phyloP scores from a whole-genome alignment of 441 rosid genomes.

The Erodium chrysanthum region DNA sequence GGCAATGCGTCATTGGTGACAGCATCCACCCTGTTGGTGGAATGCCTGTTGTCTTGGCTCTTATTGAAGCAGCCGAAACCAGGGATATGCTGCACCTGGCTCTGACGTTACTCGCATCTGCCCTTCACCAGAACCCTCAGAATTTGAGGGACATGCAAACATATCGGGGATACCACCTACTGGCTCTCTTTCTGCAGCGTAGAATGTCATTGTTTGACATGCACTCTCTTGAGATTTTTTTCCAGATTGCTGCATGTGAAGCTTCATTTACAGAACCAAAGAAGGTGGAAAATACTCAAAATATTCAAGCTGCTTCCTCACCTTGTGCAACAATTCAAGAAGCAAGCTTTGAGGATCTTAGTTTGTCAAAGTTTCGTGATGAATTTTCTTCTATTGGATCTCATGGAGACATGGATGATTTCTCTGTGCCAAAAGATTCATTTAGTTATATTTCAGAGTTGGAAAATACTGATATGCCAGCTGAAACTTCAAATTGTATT shows the following conservation, averaged over 20 bases:
- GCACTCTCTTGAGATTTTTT: constrained; percentile 95
- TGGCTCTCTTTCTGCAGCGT: constrained; percentile 87
- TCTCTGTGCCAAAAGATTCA: constrained; percentile 81
- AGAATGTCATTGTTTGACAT: constrained; percentile 89
- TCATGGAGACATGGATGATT: constrained; percentile 93
- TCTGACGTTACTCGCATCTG: constrained; percentile 78
- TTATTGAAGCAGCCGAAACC: constrained; percentile 93
- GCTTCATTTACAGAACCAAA: constrained; percentile 96
- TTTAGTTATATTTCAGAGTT: constrained; percentile 93
- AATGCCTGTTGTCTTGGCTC: constrained; percentile 77
- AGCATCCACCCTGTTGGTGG: constrained; percentile 91
- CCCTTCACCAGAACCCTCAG: constrained; percentile 94
- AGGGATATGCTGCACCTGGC: constrained; percentile 98
- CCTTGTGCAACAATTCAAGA: constrained; percentile 52
- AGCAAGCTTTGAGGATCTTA: constrained; percentile 72
- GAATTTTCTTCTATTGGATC: constrained; percentile 88
- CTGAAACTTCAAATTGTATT: constrained; percentile 93
- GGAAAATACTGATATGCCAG: constrained; percentile 65
- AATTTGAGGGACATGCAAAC: constrained; percentile 94
- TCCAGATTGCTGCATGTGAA: constrained; percentile 98
- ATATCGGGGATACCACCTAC: constrained; percentile 96
- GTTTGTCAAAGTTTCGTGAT: constrained; percentile 73
- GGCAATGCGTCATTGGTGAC: constrained; percentile 90
- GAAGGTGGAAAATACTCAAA: constrained; percentile 37
- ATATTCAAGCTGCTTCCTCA: constrained; percentile 28